A percentile compares a stretch with the other conserved stretches of the same genome.
These are phyloP conservation scores for Barnettozyma pratensis DNA, from an alignment of 805 yeast genomes.

Conservation along the genomic window DNA sequence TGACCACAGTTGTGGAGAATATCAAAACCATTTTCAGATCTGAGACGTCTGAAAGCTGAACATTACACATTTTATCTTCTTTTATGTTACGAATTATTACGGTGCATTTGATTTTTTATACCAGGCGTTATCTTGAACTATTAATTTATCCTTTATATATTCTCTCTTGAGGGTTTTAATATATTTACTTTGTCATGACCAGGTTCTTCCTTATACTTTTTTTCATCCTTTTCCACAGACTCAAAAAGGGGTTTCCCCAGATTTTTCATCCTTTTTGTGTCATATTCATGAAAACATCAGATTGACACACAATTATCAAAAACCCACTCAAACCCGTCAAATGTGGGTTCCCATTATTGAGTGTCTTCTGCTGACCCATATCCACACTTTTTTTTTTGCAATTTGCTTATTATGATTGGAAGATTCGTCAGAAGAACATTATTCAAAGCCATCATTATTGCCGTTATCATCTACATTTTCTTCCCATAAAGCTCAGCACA, in stretches of 20 bases:
- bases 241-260: background rate
- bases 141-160: too few species aligned
- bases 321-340: too few species aligned
- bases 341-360: background rate
- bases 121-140: too few species aligned
- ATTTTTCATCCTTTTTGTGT: background rate
- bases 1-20: constrained; percentile 11
- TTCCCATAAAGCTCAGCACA: constrained; percentile 1
- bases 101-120: too few species aligned
- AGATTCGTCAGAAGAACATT: constrained; percentile 4
- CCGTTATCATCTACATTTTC: constrained; percentile 1
- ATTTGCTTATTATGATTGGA: constrained; percentile 2
- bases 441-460: constrained; percentile 2
- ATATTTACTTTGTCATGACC: too few species aligned
- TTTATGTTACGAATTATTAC: too few species aligned
- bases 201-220: background rate
- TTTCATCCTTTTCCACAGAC: background rate
- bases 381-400: background rate
- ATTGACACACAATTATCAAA: too few species aligned
- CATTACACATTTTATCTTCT: too few species aligned
- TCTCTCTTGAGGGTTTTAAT: too few species aligned
- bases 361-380: background rate
- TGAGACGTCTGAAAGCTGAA: background rate
- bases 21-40: constrained; percentile 1
- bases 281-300: background rate